These are phyloP conservation scores for Seiridium cupressi DNA, from an alignment of 2,329 filamentous ascomycete genomes.

Conservation along the genomic window DNA sequence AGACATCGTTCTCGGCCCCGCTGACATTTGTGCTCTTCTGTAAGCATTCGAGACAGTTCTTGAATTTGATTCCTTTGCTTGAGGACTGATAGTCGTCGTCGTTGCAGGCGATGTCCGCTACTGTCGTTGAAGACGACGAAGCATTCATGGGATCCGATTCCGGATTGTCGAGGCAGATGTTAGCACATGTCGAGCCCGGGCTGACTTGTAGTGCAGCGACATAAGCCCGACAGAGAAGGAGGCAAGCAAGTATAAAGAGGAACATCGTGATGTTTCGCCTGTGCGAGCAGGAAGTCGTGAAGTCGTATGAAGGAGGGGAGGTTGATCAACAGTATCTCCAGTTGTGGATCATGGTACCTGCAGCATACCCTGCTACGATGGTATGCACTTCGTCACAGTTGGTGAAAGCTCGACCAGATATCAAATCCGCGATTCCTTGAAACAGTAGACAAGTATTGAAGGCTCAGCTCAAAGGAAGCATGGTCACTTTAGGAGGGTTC, in stretches of 20 bases:
- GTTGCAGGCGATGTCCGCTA: constrained; percentile 45
- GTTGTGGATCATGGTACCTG: too few species aligned
- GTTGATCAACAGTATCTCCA: too few species aligned
- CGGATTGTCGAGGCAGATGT: constrained; percentile 40
- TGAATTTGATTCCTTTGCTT: constrained; percentile 41
- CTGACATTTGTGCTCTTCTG: constrained; percentile 39
- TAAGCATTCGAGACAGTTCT: constrained; percentile 45
- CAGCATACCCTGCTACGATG: too few species aligned
- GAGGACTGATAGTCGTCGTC: constrained; percentile 38
- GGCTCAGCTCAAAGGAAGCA: too few species aligned
- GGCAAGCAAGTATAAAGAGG: neutral
- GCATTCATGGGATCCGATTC: constrained; percentile 31
- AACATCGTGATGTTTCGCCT: too few species aligned
- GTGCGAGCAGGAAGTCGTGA: too few species aligned
- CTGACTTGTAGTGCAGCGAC: constrained; percentile 38
- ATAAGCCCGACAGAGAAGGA: neutral
- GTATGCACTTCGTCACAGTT: too few species aligned
- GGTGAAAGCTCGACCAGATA: too few species aligned
- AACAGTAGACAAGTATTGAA: too few species aligned
- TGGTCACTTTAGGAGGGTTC: too few species aligned
- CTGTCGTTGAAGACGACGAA: constrained; percentile 36
- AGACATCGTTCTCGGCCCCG: constrained; percentile 37
- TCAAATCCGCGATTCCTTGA: too few species aligned
- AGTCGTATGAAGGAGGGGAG: too few species aligned
- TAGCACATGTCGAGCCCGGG: constrained; percentile 49